Base-by-base conservation (phyloP, 352 stramenopile species). In the Phytophthora rubi region DNA sequence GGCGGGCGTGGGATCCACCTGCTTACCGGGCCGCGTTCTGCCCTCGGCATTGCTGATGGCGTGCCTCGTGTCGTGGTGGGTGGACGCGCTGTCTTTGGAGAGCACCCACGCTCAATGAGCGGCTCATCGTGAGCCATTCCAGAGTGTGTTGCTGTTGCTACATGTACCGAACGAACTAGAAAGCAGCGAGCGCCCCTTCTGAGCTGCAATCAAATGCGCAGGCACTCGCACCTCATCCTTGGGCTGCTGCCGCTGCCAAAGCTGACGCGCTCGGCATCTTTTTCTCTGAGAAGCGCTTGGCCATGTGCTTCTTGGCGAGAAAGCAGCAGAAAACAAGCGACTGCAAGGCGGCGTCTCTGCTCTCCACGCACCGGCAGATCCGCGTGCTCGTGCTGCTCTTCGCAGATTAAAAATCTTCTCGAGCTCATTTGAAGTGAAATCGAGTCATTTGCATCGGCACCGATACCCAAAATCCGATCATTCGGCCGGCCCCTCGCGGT, bases 41-140 rank as follows among this genome's bases (percentile, higher is more conserved):
- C 63, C 53, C 51, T 57, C 15, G 28, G 16, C 18, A 9, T 26
- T 53, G 52, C 16, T 58, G 42, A 66, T 75, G 66, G 48, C 71
- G 71, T 78, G 66, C 71, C 35, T 51, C 39, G 23, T 72, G 63
- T 18, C 65, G 70, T 73, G 65, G 53, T 70, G 70, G 65, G 70
- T 73, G 64, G 55, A 72, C n/a, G 65, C 45, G 55, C 51, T 57
- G 54, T 73, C 44, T 73, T 70, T 65, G 58, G 30, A 55, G 53
- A 23, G 52, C 39, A 65, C 30, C 33, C 47, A 65, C 51, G 48
- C 39, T 44, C 18, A 21, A 21, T 21, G 18, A 21, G 18, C 18
- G 18, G 18, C 18, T 21, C 28, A 23, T 18, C 23, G 44, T n/a
- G 56, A 39, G 33, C 47, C 57, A 42, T 69, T 76, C 49, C 51